These are phyloP conservation scores for Rhododendron simsii DNA, from an alignment of 148 eudicot genomes.

Conservation along the genomic window DNA sequence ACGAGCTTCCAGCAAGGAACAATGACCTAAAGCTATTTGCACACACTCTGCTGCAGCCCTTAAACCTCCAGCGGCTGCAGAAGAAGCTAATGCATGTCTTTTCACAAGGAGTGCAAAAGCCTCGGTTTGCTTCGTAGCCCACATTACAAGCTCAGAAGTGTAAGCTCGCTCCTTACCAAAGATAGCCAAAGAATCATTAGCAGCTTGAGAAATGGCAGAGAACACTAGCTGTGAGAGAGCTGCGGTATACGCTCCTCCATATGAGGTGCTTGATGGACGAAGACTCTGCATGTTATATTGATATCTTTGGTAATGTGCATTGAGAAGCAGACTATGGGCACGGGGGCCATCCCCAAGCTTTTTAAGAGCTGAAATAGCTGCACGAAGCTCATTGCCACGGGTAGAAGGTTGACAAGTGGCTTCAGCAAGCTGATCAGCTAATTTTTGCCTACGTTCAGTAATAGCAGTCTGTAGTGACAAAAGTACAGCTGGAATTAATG, in stretches of 20 bases:
- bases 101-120: conserved; percentile 81
- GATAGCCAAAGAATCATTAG: conserved; percentile 73
- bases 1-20: conserved; percentile 79
- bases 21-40: conserved; percentile 82
- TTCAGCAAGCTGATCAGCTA: conserved; percentile 97
- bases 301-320: conserved; percentile 85
- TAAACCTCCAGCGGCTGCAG: conserved; percentile 97
- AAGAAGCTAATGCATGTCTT: conserved; percentile 94
- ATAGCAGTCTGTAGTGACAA: conserved; percentile 59
- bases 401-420: conserved; percentile 96
- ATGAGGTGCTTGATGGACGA: conserved; percentile 96
- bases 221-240: conserved; percentile 94
- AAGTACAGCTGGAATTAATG: conserved; percentile 46
- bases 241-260: conserved; percentile 99
- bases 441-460: conserved; percentile 66
- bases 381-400: conserved; percentile 90
- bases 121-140: conserved; percentile 94
- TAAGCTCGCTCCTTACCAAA: conserved; percentile 86
- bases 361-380: conserved; percentile 80
- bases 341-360: conserved; percentile 97
- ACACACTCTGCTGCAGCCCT: conserved; percentile 99
- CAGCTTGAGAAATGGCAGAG: conserved; percentile 90
- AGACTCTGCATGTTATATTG: conserved; percentile 87
- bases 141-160: conserved; percentile 89
- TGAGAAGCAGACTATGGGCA: conserved; percentile 83